phyloP scores from a whole-genome alignment of 2,329 filamentous ascomycete species.

The Ophiosphaerella narmari region DNA sequence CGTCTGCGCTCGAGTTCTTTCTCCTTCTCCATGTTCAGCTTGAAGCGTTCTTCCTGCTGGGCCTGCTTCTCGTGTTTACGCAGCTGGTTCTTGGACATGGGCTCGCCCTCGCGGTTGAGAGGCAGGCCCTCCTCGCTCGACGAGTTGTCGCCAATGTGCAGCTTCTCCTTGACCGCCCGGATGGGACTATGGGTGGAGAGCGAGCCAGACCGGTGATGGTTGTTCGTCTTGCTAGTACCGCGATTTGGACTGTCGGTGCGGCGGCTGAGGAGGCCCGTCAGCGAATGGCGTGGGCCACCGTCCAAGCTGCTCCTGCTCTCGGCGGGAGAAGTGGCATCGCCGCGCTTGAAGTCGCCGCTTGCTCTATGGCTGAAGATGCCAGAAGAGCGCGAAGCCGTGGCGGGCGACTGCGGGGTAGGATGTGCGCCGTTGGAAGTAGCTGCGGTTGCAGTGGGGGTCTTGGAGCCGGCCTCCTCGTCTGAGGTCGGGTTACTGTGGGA shows the following conservation, averaged over 20 bases:
- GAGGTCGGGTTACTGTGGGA: constrained; percentile 36
- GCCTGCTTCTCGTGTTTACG: constrained; percentile 55
- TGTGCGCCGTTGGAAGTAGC: constrained; percentile 25
- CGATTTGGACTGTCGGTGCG: constrained; percentile 43
- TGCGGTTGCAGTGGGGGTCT: constrained; percentile 35
- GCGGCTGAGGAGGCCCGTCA: constrained; percentile 44
- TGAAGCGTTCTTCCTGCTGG: constrained; percentile 51
- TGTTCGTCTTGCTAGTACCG: constrained; percentile 18
- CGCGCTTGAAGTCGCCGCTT: constrained; percentile 42
- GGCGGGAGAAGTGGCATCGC: constrained; percentile 29
- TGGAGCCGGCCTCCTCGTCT: constrained; percentile 41
- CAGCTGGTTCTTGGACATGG: constrained; percentile 55
- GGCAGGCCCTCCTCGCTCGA: constrained; percentile 44
- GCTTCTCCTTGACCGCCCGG: constrained; percentile 47
- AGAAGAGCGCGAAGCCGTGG: constrained; percentile 34
- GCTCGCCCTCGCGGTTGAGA: constrained; percentile 56
- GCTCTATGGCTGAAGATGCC: constrained; percentile 33
- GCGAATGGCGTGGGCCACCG: constrained; percentile 24
- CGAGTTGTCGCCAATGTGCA: constrained; percentile 42
- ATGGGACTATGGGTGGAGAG: constrained; percentile 44
- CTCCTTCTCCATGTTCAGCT: constrained; percentile 50
- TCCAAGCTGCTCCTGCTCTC: constrained; percentile 41
- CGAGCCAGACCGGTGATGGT: constrained; percentile 32
- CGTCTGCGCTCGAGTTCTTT: constrained; percentile 53
- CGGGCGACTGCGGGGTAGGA: constrained; percentile 18